Evolutionary conservation across 306 rosid species (phyloP), one percentile per base, ranked within the genome.

Genomic region (Sicyos baderoa): DNA sequence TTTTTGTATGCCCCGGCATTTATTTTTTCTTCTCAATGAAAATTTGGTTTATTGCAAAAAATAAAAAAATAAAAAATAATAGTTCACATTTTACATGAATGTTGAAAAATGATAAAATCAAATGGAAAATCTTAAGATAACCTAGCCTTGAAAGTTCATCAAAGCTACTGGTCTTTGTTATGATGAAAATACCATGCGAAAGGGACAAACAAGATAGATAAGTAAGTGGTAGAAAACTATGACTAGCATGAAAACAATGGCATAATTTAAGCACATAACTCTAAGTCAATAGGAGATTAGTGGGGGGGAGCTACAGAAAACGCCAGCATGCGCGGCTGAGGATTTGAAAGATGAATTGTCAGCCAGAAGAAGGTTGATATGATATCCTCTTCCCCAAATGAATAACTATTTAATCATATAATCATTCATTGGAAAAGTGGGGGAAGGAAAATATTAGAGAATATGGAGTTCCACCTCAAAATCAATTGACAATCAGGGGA

Each of bases 261-360:
- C 52, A 66, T 66, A 45, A 21, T 66, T 66, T 66, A 66, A 66
- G 71, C 71, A 47, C 21, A 66, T 66, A 66, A 19, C 54, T 66
- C 71, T 66, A 47, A 47, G 12, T 22, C 9, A 48, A 66, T 9
- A 3, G n/a, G 56, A 66, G 71, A 7, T 23, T 14, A 66, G 27
- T 23, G 71, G 42, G 14, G 71, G 42, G 14, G n/a, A 45, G 27
- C 15, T 21, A 65, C 18, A 13, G 54, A 22, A 65, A 44, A 19
- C 13, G 54, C 71, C 71, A 65, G 52, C 32, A 17, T 10, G 17
- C 29, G 29, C 29, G n/a, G 54, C 68, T 62, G 50, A 35, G 54
- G 27, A 21, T 45, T 64, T 64, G 35, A 47, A 66, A 66, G 22
- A 48, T 47, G 70, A 44, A 53, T 65, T 65, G 54, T 65, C 70